Conservation (phyloP, 345 rosid species). For the Cardamine chenopodiifolia region DNA sequence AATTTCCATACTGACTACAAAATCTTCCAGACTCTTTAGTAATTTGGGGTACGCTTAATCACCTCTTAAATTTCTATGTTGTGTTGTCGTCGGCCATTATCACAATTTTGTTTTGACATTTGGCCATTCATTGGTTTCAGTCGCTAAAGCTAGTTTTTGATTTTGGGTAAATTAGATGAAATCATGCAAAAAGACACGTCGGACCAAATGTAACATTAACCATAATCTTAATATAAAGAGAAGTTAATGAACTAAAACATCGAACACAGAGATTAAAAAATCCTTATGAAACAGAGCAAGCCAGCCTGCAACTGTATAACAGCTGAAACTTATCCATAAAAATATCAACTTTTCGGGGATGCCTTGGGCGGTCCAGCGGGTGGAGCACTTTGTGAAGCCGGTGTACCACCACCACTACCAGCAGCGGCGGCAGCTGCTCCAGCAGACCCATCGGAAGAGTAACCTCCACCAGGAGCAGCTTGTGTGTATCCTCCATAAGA, state of each 20-base stretch:
- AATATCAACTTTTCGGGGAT: slow-evolving; percentile 62
- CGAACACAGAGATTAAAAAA: slow-evolving; percentile 17
- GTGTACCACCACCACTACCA: slow-evolving; percentile 41
- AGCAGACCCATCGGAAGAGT: slow-evolving; percentile 59
- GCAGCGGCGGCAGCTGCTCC: slow-evolving; percentile 34
- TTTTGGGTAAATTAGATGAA: background rate
- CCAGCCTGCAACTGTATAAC: slow-evolving; percentile 27
- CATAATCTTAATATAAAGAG: slow-evolving; percentile 16
- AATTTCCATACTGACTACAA: too few species aligned
- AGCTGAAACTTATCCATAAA: slow-evolving; percentile 11
- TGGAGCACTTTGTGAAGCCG: slow-evolving; percentile 58
- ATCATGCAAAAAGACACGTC: background rate
- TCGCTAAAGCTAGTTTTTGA: background rate
- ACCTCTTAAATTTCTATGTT: background rate
- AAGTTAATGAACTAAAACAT: slow-evolving; percentile 2
- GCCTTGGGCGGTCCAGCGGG: slow-evolving; percentile 66
- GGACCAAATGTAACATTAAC: background rate
- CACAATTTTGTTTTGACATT: background rate
- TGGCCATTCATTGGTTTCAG: background rate
- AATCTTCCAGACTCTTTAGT: too few species aligned
- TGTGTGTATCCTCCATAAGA: slow-evolving; percentile 45
- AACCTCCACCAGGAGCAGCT: slow-evolving; percentile 50
- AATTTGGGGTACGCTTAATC: background rate
- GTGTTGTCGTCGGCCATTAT: too few species aligned
- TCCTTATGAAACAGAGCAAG: background rate